Evolutionary conservation across 495 filamentous ascomycete species (phyloP), one percentile per base, ranked within the genome.

Genomic region (Penicillium samsonianum): DNA sequence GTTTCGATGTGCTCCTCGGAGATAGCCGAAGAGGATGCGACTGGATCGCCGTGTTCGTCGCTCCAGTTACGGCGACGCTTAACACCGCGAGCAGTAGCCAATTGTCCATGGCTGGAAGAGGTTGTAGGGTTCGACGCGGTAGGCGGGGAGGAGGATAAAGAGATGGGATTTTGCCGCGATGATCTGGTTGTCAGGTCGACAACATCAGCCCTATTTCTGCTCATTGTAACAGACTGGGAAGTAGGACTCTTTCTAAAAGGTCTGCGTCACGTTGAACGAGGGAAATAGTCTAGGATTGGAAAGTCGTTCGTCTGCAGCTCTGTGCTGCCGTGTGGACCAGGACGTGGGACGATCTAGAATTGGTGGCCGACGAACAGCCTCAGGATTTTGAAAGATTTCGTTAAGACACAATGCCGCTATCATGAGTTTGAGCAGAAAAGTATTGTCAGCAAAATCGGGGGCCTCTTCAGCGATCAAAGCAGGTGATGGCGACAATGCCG

Each of bases 151-250:
- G 49, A 51, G 19, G 35, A 51, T 12, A 51, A 16, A 17, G 31
- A 16, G 16, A 51, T 51, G 4, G 49, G 31, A 17, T 8, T 51
- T n/a, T 16, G 49, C 1, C 22, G 49, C 2, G 49, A 16, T 23
- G 49, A 9, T 19, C 30, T 50, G 14, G 49, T 23, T 16, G 49
- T 51, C 20, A 51, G 49, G 16, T 51, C 49, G 14, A 51, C 49
- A 23, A 51, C 33, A 22, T 40, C 49, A n/a, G 19, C 35, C 3
- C 5, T 20, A 12, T 11, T 23, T 12, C 28, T 4, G 7, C 33
- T 25, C 49, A 51, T 51, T n/a, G 20, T 16, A 4, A 35, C 8
- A 9, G 43, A 26, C 1, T 2, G 7, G 42, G 1, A 20, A 20
- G 14, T 14, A 38, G 14, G 14, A 17, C 16, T 38, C 35, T 17